phyloP scores from a whole-genome alignment of 768 basidiomycete genomes.

The Postia placenta region DNA sequence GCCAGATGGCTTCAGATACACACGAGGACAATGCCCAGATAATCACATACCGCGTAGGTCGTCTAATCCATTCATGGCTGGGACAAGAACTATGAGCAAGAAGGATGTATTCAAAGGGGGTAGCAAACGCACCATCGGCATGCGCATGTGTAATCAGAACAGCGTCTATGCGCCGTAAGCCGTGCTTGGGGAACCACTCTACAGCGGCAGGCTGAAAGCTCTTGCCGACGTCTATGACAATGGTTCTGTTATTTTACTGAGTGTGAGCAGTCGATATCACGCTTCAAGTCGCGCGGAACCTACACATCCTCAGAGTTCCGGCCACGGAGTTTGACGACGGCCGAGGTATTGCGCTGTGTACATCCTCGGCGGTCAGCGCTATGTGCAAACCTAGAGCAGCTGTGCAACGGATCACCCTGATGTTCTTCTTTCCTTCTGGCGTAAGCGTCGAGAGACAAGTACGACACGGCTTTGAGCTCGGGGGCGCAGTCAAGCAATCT shows the following conservation, averaged over 20 bases:
- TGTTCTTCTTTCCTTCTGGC: constrained; percentile 76
- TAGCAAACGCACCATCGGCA: constrained; percentile 53
- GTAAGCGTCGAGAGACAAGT: constrained; percentile 65
- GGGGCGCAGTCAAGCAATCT: constrained; percentile 69
- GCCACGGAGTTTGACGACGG: constrained; percentile 46
- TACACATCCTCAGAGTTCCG: constrained; percentile 42
- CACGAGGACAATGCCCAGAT: background rate
- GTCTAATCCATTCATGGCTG: constrained; percentile 86
- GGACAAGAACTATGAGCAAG: background rate
- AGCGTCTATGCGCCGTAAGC: constrained; percentile 63
- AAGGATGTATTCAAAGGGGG: background rate
- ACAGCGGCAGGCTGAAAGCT: constrained; percentile 59
- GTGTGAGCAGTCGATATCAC: too few species aligned
- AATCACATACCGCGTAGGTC: constrained; percentile 65
- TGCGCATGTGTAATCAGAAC: constrained; percentile 86
- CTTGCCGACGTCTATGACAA: constrained; percentile 83
- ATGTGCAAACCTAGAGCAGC: background rate
- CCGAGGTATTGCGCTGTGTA: constrained; percentile 64
- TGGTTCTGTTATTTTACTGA: constrained; percentile 45
- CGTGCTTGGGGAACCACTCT: constrained; percentile 66
- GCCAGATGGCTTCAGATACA: constrained; percentile 1
- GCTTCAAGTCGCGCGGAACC: constrained; percentile 20
- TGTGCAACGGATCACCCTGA: constrained; percentile 34
- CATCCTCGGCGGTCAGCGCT: background rate
- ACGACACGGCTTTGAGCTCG: constrained; percentile 43